Base-by-base conservation (phyloP, 441 rosid genomes). In the Erodium moschatum region DNA sequence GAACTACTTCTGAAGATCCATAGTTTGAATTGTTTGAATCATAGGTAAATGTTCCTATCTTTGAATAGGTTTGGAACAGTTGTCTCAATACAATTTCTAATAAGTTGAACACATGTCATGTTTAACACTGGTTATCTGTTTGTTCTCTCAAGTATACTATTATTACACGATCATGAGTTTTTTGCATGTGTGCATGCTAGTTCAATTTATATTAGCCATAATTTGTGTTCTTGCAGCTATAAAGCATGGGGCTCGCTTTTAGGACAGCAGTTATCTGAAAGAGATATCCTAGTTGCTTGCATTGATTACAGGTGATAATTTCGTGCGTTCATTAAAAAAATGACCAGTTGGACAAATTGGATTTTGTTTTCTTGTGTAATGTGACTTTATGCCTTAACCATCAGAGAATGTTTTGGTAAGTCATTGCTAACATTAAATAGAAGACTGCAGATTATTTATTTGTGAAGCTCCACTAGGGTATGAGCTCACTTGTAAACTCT, bases 201-300 rank as follows among this genome's bases (percentile, higher is more conserved):
- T 50, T 50, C 58, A 50, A 5, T 50, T 50, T 19, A 50, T 50
- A 13, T 15, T 50, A 13, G 4, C 35, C 58, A 13, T 50, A 44
- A 13, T 15, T 50, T 50, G 19, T 50, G 5, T 50, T 50, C 3
- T 5, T 50, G 58, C 58, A 52, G 58, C 8, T 52, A 52, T 52
- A 52, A 52, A 52, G 58, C 58, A 5, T 52, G 58, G 58, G 58
- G 58, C 7, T 52, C 58, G n/a, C 58, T 52, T 15, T 15, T 52
- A 15, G 58, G 58, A 52, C 58, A 52, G 13, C 58, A 52, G 1
- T n/a, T 52, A 52, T 52, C 58, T n/a, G 58, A 52, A 52, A 52
- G 58, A 52, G 58, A 52, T 16, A 52, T 52, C 19, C 18, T 52
- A 52, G 58, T 52, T 20, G 58, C 58, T n/a, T 52, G 58, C 58